phyloP scores from a whole-genome alignment of 2,329 filamentous ascomycete species.

The Talaromyces sp. region DNA sequence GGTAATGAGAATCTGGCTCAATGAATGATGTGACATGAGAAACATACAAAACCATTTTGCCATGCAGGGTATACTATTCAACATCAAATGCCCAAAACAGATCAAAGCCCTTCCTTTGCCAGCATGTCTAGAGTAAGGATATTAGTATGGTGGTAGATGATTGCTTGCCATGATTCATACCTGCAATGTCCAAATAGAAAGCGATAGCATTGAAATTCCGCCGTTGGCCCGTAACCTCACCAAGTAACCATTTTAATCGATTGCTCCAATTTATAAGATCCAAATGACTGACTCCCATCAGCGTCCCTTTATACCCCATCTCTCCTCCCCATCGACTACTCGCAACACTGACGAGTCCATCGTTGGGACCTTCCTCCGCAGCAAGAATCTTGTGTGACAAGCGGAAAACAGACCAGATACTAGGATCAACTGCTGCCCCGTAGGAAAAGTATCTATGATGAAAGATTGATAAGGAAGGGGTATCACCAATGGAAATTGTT shows the following conservation, averaged over 20 bases:
- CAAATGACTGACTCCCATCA: slow-evolving; percentile 65
- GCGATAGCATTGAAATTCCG: slow-evolving; percentile 66
- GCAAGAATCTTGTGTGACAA: slow-evolving; percentile 58
- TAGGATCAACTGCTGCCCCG: slow-evolving; percentile 60
- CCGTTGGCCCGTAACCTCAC: slow-evolving; percentile 58
- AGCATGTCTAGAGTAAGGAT: slow-evolving; percentile 59
- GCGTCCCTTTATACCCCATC: slow-evolving; percentile 61
- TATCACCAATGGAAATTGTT: background rate
- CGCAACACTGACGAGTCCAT: slow-evolving; percentile 63
- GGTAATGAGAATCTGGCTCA: too few relatives aligned
- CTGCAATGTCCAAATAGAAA: slow-evolving; percentile 68
- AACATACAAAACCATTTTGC: background rate
- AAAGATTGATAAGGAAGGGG: background rate
- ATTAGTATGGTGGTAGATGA: background rate
- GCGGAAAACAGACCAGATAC: slow-evolving; percentile 60
- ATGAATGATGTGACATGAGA: too few relatives aligned
- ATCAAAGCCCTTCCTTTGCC: slow-evolving; percentile 63
- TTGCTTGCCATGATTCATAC: slow-evolving; percentile 36
- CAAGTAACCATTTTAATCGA: slow-evolving; percentile 61
- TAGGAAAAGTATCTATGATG: slow-evolving; percentile 61
- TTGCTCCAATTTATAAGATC: slow-evolving; percentile 71
- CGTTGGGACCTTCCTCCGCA: slow-evolving; percentile 60
- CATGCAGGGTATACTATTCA: background rate
- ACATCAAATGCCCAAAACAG: too few relatives aligned
- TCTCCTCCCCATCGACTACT: slow-evolving; percentile 62